Evolutionary conservation across 257 asterid genomes (phyloP), one percentile per base, ranked within the genome.

Genomic region (Nicotiana sylvestris): DNA sequence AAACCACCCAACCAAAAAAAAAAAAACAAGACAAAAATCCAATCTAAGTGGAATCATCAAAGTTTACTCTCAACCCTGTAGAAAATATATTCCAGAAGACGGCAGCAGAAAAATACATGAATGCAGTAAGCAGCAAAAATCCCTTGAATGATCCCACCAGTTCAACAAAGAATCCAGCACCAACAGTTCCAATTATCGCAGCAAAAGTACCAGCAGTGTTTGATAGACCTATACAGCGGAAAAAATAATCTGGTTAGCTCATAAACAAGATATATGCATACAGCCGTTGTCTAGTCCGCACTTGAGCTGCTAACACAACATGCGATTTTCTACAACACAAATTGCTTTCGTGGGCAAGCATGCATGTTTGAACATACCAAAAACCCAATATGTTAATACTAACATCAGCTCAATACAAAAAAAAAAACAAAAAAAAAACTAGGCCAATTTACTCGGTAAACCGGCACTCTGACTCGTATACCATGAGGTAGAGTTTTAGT

Each of bases 131-230:
- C 88, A 86, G 84, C 89, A 96, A 88, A 89, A 96, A 94, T 58
- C 97, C 98, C 84, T 87, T 88, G 90, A 96, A 94, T 74, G 99
- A 96, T 76, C 99, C 99, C 51, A 90, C 88, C 68, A 92, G 60
- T 78, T 96, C 98, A 29, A 94, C 98, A 16, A 96, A 96, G 90
- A 83, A 96, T 88, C 99, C 99, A 70, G 98, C 93, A 68, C 99
- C 98, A 51, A 94, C 98, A 39, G 99, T 96, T 86, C 98, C 98
- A 57, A 92, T 78, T 77, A 96, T 93, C 76, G 99, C 97, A 85
- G 98, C 97, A n/a, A 93, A 80, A 9, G 99, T 93, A 29, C 98
- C 99, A 53, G 89, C 99, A 5, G 98, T 94, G 86, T 96, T 96
- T 27, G 98, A 90, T 43, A 96, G 62, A 37, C 99, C 99, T 96